Evolutionary conservation across 106 monocot species (phyloP), one percentile per base, ranked within the genome.

Genomic region (Dioscorea alata): DNA sequence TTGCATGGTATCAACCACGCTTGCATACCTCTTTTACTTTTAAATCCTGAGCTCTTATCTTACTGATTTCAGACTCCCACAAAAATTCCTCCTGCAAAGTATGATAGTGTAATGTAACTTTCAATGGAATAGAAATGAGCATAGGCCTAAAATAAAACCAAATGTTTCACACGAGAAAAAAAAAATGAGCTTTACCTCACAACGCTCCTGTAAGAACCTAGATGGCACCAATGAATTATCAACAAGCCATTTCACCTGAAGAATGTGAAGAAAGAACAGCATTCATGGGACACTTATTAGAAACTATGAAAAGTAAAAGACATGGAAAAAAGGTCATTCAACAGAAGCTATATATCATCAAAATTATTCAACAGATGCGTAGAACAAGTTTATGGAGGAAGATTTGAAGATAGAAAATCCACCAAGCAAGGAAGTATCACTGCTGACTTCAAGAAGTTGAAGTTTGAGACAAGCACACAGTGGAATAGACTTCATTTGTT

Each of bases 181-280:
- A 73, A 64, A 34, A 1, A 28, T 28, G 61, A 18, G 33, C 23
- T 31, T 80, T 56, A 92, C 96, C 84, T 99, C 99, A 57, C 99
- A 99, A 25, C 99, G 89, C 68, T 99, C 99, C 49, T 99, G 99
- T 14, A 99, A 76, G 79, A 99, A 74, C 80, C 87, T 89, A 33
- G 76, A 71, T 57, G 83, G 81, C 71, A 93, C 79, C 61, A 88
- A 20, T 48, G 79, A 77, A 61, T 79, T 81, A 20, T 99, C 99
- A 56, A 89, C 99, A 50, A 99, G 69, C 74, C 76, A 92, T 62
- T 99, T 99, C 42, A 84, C 81, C 96, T 97, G 49, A 58, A 66
- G 19, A 23, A 51, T n/a, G 63, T 8, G 60, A 42, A 42, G 33
- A 12, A 21, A 71, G 35, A 58, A 35, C 14, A 48, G 6, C 13